Percentiles rank a stretch among this genome's conserved stretches.
Evolutionary conservation across 805 yeast species (phyloP).

Genomic region (Pichia paraexigua): DNA sequence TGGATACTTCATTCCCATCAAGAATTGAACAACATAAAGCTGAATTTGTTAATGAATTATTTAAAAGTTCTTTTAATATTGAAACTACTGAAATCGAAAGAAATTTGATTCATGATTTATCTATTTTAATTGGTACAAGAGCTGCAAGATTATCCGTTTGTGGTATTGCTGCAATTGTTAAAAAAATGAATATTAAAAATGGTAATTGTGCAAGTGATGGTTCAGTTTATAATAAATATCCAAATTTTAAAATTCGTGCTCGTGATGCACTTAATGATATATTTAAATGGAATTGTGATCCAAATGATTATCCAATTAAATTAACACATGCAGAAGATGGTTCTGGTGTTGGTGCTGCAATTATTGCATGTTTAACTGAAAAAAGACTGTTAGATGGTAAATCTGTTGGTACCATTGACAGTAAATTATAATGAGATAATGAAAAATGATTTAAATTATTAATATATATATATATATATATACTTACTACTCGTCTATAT

Average conservation of each 20-base stretch:
- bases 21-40: constrained; percentile 82
- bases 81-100: constrained; percentile 71
- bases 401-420: constrained; percentile 29
- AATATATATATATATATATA: background rate
- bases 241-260: constrained; percentile 83
- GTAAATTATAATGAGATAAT: background rate
- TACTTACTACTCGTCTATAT: background rate
- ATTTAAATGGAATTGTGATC: constrained; percentile 55
- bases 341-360: constrained; percentile 96
- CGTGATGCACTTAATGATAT: constrained; percentile 84
- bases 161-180: constrained; percentile 91
- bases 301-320: constrained; percentile 20
- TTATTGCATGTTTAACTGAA: constrained; percentile 91
- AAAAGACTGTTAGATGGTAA: constrained; percentile 61
- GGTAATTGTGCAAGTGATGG: constrained; percentile 97
- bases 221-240: constrained; percentile 89
- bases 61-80: constrained; percentile 51
- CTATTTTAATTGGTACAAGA: constrained; percentile 85
- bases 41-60: constrained; percentile 62
- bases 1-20: constrained; percentile 89
- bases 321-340: constrained; percentile 65
- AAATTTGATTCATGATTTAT: constrained; percentile 69
- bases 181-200: constrained; percentile 68
- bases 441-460: background rate
- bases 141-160: constrained; percentile 88